These are phyloP conservation scores for Lolium rigidum DNA, from an alignment of 176 grass and related monocot genomes.

Conservation along the genomic window DNA sequence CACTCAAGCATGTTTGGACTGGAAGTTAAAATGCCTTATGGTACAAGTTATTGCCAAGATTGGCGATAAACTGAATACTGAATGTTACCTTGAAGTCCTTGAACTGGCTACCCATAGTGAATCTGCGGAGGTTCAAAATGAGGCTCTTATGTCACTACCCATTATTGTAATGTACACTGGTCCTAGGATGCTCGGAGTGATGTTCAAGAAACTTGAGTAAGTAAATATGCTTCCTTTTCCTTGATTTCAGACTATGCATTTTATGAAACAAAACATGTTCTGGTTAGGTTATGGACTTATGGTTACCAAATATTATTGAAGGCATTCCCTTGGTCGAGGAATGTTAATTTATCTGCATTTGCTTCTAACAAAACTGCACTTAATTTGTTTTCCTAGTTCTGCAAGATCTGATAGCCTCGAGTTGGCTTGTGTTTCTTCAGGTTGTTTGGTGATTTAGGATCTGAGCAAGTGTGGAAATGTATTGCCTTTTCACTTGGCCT, in stretches of 20 bases:
- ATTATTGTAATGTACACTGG: slow-evolving; percentile 83
- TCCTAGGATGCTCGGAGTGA: slow-evolving; percentile 57
- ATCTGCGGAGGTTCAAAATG: slow-evolving; percentile 63
- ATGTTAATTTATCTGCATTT: slow-evolving; percentile 25
- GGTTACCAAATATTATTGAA: slow-evolving; percentile 10
- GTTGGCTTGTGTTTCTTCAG: slow-evolving; percentile 50
- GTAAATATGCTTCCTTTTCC: slow-evolving; percentile 46
- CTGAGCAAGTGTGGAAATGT: slow-evolving; percentile 53
- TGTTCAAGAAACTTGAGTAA: slow-evolving; percentile 84
- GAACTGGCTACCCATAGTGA: slow-evolving; percentile 78
- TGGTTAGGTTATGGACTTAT: slow-evolving; percentile 30
- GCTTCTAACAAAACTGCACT: not conserved
- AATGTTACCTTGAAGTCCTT: slow-evolving; percentile 67
- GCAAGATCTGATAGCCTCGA: slow-evolving; percentile 17
- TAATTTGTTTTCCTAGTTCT: slow-evolving; percentile 10
- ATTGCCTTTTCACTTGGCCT: slow-evolving; percentile 85
- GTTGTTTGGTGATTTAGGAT: slow-evolving; percentile 53
- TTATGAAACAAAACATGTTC: slow-evolving; percentile 12
- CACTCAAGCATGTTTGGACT: slow-evolving; percentile 52
- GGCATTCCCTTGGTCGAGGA: slow-evolving; percentile 36
- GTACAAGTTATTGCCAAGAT: slow-evolving; percentile 75
- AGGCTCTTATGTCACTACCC: slow-evolving; percentile 79
- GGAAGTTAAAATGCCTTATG: slow-evolving; percentile 71
- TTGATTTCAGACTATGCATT: slow-evolving; percentile 31
- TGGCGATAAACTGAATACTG: slow-evolving; percentile 54